Evolutionary conservation across 2,329 filamentous ascomycete genomes (phyloP), one percentile per base, ranked within the genome.

Genomic region (Cordyceps cateniannulata): DNA sequence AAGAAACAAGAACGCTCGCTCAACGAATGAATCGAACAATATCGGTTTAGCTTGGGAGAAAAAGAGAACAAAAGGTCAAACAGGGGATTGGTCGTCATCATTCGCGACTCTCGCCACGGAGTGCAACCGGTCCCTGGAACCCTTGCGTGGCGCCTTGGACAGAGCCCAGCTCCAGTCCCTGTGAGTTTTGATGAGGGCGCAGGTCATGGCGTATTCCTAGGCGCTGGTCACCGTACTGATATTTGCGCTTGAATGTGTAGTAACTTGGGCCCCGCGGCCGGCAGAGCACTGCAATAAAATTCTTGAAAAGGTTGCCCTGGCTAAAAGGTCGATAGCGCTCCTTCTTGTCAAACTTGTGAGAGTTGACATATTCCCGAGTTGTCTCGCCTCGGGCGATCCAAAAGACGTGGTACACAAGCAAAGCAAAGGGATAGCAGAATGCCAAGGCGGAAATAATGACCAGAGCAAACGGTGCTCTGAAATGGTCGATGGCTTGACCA

Each of bases 361-460:
- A 93, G 75, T 96, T 96, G 65, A 99, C 85, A 72, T 96, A 97
- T 75, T 99, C 95, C 66, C 95, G 83, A 1, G 95, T 99, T 0
- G 93, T 99, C 78, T 99, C 93, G 53, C 93, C 95, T 35, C 93
- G 83, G 7, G 86, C 89, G 77, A 96, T 91, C 48, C 99, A 81
- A 76, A 96, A 97, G 51, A 98, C 71, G 75, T 99, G 95, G 72
- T 99, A 99, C 24, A 84, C 83, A 79, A 87, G 90, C 6, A 99
- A 78, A 48, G 91, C 90, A 45, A 87, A 84, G 0, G 93, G 93
- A 72, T 99, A 99, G 6, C 87, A 80, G 45, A 88, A 83, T 1
- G 82, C 85, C 45, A 99, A 65, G 50, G 91, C 75, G 9, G 87
- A 89, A 70, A 96, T 95, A 57, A 98, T 86, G 65, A 92, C 84